Percentiles rank a stretch among this genome's conserved stretches.
Evolutionary conservation across 495 filamentous ascomycete genomes (phyloP).

Genomic region (Penicillium simplicissimum): DNA sequence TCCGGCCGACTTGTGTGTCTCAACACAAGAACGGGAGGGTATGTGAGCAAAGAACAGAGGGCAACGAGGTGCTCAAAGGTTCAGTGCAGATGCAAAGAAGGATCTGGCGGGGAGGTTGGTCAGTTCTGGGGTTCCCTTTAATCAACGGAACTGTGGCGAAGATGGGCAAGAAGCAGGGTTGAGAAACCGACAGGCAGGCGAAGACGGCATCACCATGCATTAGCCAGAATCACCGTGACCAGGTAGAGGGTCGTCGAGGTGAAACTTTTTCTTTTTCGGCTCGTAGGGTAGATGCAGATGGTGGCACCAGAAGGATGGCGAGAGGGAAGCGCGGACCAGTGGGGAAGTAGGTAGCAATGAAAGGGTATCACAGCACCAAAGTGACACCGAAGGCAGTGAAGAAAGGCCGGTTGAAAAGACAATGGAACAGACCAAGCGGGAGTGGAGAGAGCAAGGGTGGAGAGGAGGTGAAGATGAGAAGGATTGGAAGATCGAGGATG

Average conservation of each 20-base stretch:
- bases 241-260: conserved; percentile 5
- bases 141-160: conserved; percentile 18
- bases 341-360: conserved; percentile 7
- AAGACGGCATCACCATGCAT: conserved; percentile 22
- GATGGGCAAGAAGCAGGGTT: neutral
- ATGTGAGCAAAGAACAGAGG: conserved; percentile 2
- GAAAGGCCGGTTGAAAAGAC: conserved; percentile 13
- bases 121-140: conserved; percentile 16
- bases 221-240: conserved; percentile 20
- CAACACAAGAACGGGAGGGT: conserved; percentile 35
- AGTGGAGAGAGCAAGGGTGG: conserved; percentile 18
- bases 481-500: neutral
- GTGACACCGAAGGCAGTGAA: conserved; percentile 27
- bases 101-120: conserved; percentile 8
- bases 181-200: conserved; percentile 16
- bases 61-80: conserved; percentile 7
- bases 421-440: conserved; percentile 17
- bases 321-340: conserved; percentile 27
- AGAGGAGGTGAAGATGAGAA: conserved; percentile 2
- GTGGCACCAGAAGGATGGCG: conserved; percentile 20
- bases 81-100: conserved; percentile 8
- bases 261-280: neutral
- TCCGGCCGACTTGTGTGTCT: conserved; percentile 56
- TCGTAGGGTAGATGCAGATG: conserved; percentile 22
- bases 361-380: conserved; percentile 27